Conservation (phyloP, 768 basidiomycete genomes). For the Terana coerulea region DNA sequence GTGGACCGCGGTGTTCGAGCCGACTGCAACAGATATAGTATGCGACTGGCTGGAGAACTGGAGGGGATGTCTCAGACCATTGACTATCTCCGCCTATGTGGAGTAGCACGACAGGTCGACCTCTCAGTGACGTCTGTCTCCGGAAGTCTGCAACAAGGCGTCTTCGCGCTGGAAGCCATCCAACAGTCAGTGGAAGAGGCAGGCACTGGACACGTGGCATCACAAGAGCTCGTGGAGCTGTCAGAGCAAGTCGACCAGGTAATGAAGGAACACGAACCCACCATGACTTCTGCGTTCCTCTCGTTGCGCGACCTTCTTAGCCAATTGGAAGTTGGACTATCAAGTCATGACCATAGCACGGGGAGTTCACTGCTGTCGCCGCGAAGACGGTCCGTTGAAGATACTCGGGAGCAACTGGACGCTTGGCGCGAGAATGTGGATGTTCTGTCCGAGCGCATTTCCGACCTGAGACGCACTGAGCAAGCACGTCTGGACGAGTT, state of each 20-base stretch:
- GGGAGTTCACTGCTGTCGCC: conserved; percentile 46
- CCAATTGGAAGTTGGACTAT: conserved; percentile 48
- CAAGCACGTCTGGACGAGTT: conserved; percentile 2
- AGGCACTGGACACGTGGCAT: conserved; percentile 29
- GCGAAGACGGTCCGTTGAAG: conserved; percentile 47
- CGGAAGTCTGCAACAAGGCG: conserved; percentile 32
- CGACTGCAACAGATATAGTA: conserved; percentile 65
- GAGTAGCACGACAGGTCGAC: conserved; percentile 53
- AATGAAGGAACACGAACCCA: conserved; percentile 30
- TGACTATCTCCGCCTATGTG: conserved; percentile 47
- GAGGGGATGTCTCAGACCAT: conserved; percentile 46
- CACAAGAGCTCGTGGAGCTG: conserved; percentile 35
- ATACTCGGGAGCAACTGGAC: conserved; percentile 44
- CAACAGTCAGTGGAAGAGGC: conserved; percentile 18
- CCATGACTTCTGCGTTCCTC: conserved; percentile 46
- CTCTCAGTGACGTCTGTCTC: conserved; percentile 33
- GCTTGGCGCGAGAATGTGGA: conserved; percentile 42
- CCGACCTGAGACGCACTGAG: conserved; percentile 34
- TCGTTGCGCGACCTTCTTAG: conserved; percentile 52
- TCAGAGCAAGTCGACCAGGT: conserved; percentile 33
- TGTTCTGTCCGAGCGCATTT: conserved; percentile 30
- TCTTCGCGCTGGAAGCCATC: conserved; percentile 35
- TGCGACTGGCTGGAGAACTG: conserved; percentile 55
- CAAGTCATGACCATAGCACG: conserved; percentile 38
- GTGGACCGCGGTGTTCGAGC: conserved; percentile 66